These are phyloP conservation scores for Nannochloropsis limnetica DNA, from an alignment of 352 stramenopile species.

Conservation along the genomic window DNA sequence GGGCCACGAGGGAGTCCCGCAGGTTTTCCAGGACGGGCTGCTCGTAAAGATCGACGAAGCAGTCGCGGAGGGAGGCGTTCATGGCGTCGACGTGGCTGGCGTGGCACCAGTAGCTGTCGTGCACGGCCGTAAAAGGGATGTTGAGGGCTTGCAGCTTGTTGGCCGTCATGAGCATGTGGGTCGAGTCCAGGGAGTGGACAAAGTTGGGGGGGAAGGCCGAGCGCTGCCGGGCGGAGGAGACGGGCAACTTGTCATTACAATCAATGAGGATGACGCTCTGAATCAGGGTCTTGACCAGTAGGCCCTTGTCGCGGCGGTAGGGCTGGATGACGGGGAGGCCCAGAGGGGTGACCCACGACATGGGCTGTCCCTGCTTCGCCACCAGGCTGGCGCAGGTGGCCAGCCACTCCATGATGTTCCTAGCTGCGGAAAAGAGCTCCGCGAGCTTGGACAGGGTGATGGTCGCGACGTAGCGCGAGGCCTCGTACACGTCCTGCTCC, in stretches of 20 bases:
- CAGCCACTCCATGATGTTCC: conserved; percentile 86
- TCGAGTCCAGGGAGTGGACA: conserved; percentile 98
- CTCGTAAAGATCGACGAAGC: conserved; percentile 96
- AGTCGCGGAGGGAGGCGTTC: conserved; percentile 75
- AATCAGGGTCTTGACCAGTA: conserved; percentile 51
- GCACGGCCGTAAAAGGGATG: conserved; percentile 88
- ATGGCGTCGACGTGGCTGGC: conserved; percentile 87
- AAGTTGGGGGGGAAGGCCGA: conserved; percentile 98
- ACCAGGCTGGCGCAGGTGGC: conserved; percentile 64
- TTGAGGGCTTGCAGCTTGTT: conserved; percentile 81
- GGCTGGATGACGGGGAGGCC: conserved; percentile 96
- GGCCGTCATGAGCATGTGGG: conserved; percentile 98
- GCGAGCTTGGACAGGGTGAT: conserved; percentile 91
- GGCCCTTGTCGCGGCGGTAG: conserved; percentile 68
- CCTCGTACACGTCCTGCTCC: conserved; percentile 73
- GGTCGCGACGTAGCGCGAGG: conserved; percentile 79
- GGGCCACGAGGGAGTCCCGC: conserved; percentile 74
- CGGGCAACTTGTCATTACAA: conserved; percentile 61
- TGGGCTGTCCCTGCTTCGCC: conserved; percentile 70
- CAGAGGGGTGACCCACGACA: conserved; percentile 96
- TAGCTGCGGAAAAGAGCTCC: conserved; percentile 79
- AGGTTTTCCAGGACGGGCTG: conserved; percentile 89
- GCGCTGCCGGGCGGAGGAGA: conserved; percentile 69
- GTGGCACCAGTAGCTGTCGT: conserved; percentile 99
- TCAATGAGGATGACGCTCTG: conserved; percentile 49